These are phyloP conservation scores for Priceomyces medius DNA, from an alignment of 805 yeast species.

Conservation along the genomic window DNA sequence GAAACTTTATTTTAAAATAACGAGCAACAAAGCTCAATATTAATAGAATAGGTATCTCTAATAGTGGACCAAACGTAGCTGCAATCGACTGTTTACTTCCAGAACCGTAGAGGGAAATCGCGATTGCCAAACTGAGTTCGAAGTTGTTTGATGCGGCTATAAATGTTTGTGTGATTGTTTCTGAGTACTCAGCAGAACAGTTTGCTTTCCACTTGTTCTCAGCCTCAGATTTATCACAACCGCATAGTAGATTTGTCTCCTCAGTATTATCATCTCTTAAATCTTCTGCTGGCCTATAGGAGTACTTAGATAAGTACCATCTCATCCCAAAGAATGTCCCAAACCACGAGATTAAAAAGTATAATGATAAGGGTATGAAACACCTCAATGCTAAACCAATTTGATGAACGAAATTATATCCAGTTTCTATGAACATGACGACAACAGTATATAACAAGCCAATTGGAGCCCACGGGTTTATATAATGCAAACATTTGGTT, in stretches of 20 bases:
- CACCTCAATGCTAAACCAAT: slow-evolving; percentile 51
- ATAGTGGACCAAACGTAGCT: slow-evolving; percentile 57
- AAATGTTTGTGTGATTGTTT: slow-evolving; percentile 50
- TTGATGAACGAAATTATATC: slow-evolving; percentile 45
- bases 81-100: slow-evolving; percentile 55
- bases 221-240: slow-evolving; percentile 29
- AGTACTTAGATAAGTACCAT: slow-evolving; percentile 16
- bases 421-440: slow-evolving; percentile 51
- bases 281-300: not conserved
- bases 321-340: slow-evolving; percentile 39
- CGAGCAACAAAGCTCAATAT: slow-evolving; percentile 36
- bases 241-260: slow-evolving; percentile 27
- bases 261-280: slow-evolving; percentile 10
- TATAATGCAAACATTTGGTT: slow-evolving; percentile 34
- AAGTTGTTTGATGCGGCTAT: slow-evolving; percentile 61
- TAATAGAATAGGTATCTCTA: slow-evolving; percentile 57
- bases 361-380: slow-evolving; percentile 47
- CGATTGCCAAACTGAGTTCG: slow-evolving; percentile 55
- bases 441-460: slow-evolving; percentile 53
- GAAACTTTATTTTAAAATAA: slow-evolving; percentile 25
- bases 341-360: slow-evolving; percentile 50
- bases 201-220: slow-evolving; percentile 22
- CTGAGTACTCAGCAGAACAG: slow-evolving; percentile 41
- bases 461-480: slow-evolving; percentile 50
- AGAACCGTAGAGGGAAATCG: slow-evolving; percentile 51